Conservation (phyloP, 768 basidiomycete genomes). For the Hygrocybe coccinea region DNA sequence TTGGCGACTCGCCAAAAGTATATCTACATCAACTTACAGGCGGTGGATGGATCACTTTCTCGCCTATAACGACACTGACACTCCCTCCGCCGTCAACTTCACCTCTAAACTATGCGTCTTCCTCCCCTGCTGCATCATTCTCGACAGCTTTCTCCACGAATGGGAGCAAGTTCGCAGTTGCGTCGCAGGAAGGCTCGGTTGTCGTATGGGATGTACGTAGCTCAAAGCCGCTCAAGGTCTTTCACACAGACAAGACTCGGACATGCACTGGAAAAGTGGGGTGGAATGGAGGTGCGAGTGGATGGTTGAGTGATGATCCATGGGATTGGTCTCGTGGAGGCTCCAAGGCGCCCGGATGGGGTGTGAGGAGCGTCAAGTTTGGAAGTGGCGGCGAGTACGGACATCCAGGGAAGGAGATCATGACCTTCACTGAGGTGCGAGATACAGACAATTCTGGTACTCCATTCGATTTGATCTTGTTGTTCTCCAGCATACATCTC, state of each 20-base stretch:
- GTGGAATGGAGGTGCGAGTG: conserved; percentile 39
- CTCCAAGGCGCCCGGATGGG: conserved; percentile 70
- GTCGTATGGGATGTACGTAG: conserved; percentile 82
- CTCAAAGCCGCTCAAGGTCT: conserved; percentile 62
- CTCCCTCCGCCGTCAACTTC: conserved; percentile 54
- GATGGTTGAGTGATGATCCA: conserved; percentile 58
- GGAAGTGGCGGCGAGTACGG: conserved; percentile 50
- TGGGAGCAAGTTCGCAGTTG: conserved; percentile 76
- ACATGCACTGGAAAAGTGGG: conserved; percentile 12
- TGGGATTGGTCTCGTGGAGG: conserved; percentile 62
- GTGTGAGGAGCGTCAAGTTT: conserved; percentile 84
- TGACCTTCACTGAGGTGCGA: conserved; percentile 86
- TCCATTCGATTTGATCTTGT: conserved; percentile 8
- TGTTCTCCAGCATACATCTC: conserved; percentile 61
- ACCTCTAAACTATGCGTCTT: conserved; percentile 32
- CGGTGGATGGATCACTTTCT: conserved; percentile 55
- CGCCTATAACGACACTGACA: conserved; percentile 61
- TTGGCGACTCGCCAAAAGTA: conserved; percentile 85
- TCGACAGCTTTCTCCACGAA: conserved; percentile 73
- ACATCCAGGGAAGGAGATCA: conserved; percentile 57
- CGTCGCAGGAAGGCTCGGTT: conserved; percentile 75
- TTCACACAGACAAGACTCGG: conserved; percentile 50
- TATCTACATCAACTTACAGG: conserved; percentile 76
- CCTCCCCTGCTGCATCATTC: conserved; percentile 66
- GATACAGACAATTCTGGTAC: neutral